Percentiles rank a stretch among this genome's conserved stretches.
Conservation (phyloP, 1,139 yeast genomes). For the Debaryomycetaceae sp. region DNA sequence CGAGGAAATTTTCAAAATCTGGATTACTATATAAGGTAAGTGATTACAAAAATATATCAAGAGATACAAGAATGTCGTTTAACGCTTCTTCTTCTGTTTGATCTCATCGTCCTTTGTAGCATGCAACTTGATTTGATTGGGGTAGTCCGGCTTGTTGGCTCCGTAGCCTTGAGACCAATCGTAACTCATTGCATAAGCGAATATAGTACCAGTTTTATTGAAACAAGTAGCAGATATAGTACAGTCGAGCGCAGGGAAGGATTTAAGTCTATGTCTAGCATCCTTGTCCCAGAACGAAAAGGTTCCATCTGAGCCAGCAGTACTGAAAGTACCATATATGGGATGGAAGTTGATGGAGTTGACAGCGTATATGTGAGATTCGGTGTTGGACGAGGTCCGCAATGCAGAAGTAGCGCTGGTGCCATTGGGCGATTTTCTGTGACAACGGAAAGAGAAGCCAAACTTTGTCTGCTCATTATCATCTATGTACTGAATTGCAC, state of each 20-base stretch:
- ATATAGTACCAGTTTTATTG: conserved; percentile 77
- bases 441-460: conserved; percentile 94
- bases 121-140: conserved; percentile 77
- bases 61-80: conserved; percentile 1
- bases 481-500: conserved; percentile 93
- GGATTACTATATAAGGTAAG: neutral
- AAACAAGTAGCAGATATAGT: conserved; percentile 78
- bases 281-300: conserved; percentile 97
- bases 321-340: conserved; percentile 81
- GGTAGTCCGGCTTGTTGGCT: conserved; percentile 72
- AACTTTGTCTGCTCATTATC: conserved; percentile 68
- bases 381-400: conserved; percentile 30
- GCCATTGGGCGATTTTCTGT: conserved; percentile 53
- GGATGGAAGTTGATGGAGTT: conserved; percentile 89
- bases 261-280: conserved; percentile 81
- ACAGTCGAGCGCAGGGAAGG: conserved; percentile 69
- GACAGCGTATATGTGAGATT: conserved; percentile 66
- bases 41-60: neutral
- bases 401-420: conserved; percentile 32
- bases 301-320: conserved; percentile 95
- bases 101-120: conserved; percentile 84
- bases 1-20: neutral
- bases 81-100: conserved; percentile 63
- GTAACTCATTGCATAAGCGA: conserved; percentile 90
- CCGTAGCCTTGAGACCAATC: conserved; percentile 94